These are phyloP conservation scores for Tuber melanosporum DNA, from an alignment of 495 filamentous ascomycete genomes.

Conservation along the genomic window DNA sequence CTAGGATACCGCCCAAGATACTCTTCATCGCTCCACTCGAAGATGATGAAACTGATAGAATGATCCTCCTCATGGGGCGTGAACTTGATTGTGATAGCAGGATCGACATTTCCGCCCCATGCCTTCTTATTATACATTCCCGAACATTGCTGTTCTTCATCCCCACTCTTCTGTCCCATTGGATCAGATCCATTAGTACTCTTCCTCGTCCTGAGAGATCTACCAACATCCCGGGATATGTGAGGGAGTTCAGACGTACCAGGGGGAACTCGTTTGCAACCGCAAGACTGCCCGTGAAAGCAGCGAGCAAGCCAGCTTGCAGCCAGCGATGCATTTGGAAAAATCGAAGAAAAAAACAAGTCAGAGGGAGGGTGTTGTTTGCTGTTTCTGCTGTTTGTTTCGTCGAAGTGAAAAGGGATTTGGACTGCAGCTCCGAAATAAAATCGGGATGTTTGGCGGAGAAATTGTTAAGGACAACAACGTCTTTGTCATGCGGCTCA, in stretches of 20 bases:
- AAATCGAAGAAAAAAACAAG: neutral
- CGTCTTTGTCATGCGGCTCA: conserved; percentile 27
- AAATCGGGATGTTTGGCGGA: neutral
- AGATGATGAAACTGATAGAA: conserved; percentile 77
- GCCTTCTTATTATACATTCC: conserved; percentile 91
- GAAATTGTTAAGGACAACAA: conserved; percentile 9
- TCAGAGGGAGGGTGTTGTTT: neutral
- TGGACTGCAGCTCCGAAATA: neutral
- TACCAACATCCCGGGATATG: neutral
- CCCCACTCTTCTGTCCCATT: conserved; percentile 53
- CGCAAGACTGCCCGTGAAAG: conserved; percentile 19
- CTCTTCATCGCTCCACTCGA: conserved; percentile 82
- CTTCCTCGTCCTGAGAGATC: neutral
- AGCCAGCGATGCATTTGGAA: conserved; percentile 25
- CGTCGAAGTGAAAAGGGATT: neutral
- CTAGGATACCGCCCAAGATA: conserved; percentile 58
- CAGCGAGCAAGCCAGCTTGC: conserved; percentile 27
- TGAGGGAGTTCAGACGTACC: conserved; percentile 15
- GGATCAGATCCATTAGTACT: neutral
- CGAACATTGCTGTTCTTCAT: conserved; percentile 78
- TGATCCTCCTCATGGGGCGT: conserved; percentile 54
- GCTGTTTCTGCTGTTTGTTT: neutral
- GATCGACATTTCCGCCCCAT: conserved; percentile 85
- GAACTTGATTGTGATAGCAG: conserved; percentile 81
- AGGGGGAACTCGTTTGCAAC: conserved; percentile 38